These are phyloP conservation scores for Tephrocybe sp. DNA, from an alignment of 768 basidiomycete species.

Conservation along the genomic window DNA sequence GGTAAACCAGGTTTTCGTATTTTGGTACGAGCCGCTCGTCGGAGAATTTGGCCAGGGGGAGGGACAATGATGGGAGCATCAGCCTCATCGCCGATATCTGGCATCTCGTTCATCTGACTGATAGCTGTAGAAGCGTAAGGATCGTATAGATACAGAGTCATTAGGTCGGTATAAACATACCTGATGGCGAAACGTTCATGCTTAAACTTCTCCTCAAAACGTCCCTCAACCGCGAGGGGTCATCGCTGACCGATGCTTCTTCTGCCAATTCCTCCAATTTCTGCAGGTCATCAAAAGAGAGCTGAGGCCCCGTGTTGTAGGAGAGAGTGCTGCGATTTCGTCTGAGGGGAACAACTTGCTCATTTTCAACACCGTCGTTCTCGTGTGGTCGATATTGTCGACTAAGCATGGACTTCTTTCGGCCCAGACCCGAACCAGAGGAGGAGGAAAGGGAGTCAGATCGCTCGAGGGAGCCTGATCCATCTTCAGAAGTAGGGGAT, in stretches of 20 bases:
- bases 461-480: slow-evolving; percentile 30
- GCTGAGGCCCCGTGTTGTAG: slow-evolving; percentile 70
- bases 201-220: slow-evolving; percentile 85
- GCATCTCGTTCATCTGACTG: slow-evolving; percentile 65
- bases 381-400: slow-evolving; percentile 86
- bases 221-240: slow-evolving; percentile 75
- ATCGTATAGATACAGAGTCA: slow-evolving; percentile 12
- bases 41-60: slow-evolving; percentile 84
- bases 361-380: slow-evolving; percentile 73
- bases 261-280: slow-evolving; percentile 90
- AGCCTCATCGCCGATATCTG: slow-evolving; percentile 72
- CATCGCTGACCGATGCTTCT: slow-evolving; percentile 80
- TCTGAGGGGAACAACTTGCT: slow-evolving; percentile 61
- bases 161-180: slow-evolving; percentile 45
- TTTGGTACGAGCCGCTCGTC: slow-evolving; percentile 91
- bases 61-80: slow-evolving; percentile 92
- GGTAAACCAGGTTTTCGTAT: slow-evolving; percentile 82
- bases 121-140: slow-evolving; percentile 42
- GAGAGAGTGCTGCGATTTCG: slow-evolving; percentile 68
- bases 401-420: slow-evolving; percentile 92
- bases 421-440: slow-evolving; percentile 53
- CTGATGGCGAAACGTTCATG: slow-evolving; percentile 80
- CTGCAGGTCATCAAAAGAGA: slow-evolving; percentile 94
- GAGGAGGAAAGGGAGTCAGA: slow-evolving; percentile 43
- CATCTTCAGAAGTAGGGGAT: slow-evolving; percentile 50